Percentiles rank a stretch among this genome's conserved stretches.
Evolutionary conservation across 2,329 filamentous ascomycete species (phyloP).

Genomic region (Calonectria naviculata): DNA sequence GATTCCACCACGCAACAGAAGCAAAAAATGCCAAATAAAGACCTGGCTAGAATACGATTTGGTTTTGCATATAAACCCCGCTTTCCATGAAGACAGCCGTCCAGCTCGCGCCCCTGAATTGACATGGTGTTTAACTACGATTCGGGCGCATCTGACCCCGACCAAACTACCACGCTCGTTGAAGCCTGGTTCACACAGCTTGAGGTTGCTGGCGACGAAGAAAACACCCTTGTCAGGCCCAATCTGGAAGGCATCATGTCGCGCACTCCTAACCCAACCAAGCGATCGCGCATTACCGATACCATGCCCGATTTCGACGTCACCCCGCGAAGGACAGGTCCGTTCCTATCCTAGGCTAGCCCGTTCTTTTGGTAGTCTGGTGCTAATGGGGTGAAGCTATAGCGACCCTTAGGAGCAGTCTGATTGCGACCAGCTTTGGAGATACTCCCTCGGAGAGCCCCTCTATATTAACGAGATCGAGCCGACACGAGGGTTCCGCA

Average conservation of each 20-base stretch:
- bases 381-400: not conserved
- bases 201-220: not conserved
- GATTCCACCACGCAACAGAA: not conserved
- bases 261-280: not conserved
- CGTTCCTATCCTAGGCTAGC: not conserved
- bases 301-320: not conserved
- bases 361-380: not conserved
- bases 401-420: not conserved
- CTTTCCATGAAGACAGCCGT: not conserved
- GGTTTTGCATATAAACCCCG: conserved; percentile 5
- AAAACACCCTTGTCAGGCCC: not conserved
- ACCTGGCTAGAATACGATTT: not conserved
- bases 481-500: not conserved
- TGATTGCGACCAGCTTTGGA: not conserved
- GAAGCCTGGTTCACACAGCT: not conserved
- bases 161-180: not conserved
- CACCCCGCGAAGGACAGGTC: not conserved
- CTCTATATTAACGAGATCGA: not conserved
- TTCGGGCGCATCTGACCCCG: not conserved
- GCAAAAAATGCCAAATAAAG: not conserved
- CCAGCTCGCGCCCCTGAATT: not conserved
- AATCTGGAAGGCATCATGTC: not conserved
- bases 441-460: not conserved
- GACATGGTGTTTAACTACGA: not conserved
- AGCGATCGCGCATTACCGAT: not conserved